A percentile compares a stretch with the other conserved stretches of the same genome.
Evolutionary conservation across 306 rosid genomes (phyloP).

Genomic region (Casuarina glauca): DNA sequence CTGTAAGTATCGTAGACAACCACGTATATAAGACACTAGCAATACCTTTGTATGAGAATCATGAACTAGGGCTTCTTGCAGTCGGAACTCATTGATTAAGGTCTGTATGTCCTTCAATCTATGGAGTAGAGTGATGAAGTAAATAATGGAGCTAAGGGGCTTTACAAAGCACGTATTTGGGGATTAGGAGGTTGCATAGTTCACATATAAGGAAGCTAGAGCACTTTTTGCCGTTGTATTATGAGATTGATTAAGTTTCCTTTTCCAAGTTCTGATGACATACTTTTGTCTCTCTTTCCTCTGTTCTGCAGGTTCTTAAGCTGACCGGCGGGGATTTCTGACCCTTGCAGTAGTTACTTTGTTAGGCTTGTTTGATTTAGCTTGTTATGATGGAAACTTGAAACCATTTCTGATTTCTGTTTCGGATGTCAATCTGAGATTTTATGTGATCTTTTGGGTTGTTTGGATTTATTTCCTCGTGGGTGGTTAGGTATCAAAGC

Average conservation of each 20-base stretch:
- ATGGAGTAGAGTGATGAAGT: neutral
- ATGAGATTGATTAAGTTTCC: slow-evolving; percentile 10
- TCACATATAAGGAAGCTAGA: neutral
- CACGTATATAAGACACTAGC: slow-evolving; percentile 12
- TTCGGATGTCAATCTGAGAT: slow-evolving; percentile 18
- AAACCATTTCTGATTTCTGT: slow-evolving; percentile 23
- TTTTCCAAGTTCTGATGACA: neutral
- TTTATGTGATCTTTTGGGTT: slow-evolving; percentile 19
- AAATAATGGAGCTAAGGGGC: neutral
- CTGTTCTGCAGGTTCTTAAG: slow-evolving; percentile 33
- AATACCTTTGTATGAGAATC: neutral
- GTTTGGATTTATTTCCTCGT: neutral
- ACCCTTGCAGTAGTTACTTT: slow-evolving; percentile 31
- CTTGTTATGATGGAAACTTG: slow-evolving; percentile 26
- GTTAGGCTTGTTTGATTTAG: slow-evolving; percentile 23
- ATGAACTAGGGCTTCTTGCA: slow-evolving; percentile 18
- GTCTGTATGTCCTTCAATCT: neutral
- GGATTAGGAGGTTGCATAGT: neutral
- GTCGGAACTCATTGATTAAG: slow-evolving; percentile 8
- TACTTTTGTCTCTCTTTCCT: neutral
- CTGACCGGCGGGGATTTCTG: slow-evolving; percentile 33
- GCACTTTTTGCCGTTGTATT: neutral
- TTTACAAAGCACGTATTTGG: neutral
- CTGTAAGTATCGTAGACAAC: neutral
- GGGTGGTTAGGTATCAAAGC: neutral